Base-by-base conservation (phyloP, 1,139 yeast species). In the Blastobotrys raffinosifermentans region DNA sequence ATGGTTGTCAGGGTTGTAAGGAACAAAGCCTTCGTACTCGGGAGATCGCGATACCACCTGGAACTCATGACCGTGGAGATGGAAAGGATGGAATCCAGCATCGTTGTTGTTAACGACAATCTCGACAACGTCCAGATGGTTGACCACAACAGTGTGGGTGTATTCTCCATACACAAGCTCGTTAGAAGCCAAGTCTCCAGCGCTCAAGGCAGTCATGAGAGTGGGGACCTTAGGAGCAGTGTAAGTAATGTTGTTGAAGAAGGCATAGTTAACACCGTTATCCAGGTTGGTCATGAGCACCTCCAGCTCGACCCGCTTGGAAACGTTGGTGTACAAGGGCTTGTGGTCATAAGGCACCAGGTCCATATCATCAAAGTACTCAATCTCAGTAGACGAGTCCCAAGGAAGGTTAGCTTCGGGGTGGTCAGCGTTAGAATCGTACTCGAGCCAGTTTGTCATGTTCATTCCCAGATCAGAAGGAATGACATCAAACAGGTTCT, bases 1-100 rank as follows among this genome's bases (percentile, higher is more conserved):
- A 34, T 64, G 58, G 21, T 69, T 64, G 48, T 72, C 70, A 44
- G 69, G 77, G 33, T 73, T 63, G 45, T 69, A 75, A 18, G 70
- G 71, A 17, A 19, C 19, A 14, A 13, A 17, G 39, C 72, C 82
- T 23, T 63, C 66, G 16, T 63, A 69, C 19, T 66, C 69, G 13
- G 51, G 58, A 34, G 75, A 78, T 56, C 87, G 72, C 33, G 69
- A 70, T 45, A 82, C 55, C 31, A 80, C 63, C 61, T 83, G 93
- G 74, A 82, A 83, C 27, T 57, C 70, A 56, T 82, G 93, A 2
- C 94, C 94, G 62, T 83, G 94, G 54, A 83, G 67, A 64, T 83
- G 93, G 80, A 83, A 83, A n/a, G 94, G 93, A 65, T 83, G 94
- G 50, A 70, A 77, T 51, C 93, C 93, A 4, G 82, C 72, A 58